phyloP scores from a whole-genome alignment of 306 rosid genomes.

The Vachellia collinsii region DNA sequence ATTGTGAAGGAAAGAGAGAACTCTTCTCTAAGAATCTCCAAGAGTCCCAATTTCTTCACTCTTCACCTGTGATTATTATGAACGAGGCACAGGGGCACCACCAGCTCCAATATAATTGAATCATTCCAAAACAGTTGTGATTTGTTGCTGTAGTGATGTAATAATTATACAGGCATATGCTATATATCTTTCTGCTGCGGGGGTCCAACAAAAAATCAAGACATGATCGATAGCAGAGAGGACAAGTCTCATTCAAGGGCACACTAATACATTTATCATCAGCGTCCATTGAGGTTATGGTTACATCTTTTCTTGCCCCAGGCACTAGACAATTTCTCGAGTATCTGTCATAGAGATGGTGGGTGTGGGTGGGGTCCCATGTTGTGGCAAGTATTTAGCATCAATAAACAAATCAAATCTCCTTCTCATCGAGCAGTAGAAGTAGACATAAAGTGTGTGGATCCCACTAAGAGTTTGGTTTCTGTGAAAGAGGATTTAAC shows the following conservation, averaged over 20 bases:
- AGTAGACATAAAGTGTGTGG: background rate
- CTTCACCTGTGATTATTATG: no score
- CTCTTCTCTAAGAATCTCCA: no score
- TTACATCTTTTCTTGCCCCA: constrained; percentile 29
- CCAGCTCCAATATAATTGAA: no score
- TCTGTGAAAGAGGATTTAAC: no score
- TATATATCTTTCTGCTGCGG: no score
- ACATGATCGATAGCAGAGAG: constrained; percentile 1
- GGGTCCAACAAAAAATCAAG: constrained; percentile 29
- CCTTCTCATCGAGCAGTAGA: background rate
- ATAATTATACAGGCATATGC: no score
- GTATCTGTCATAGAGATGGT: background rate
- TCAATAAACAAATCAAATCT: background rate
- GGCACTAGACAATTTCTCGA: no score
- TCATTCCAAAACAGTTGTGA: no score
- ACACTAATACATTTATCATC: background rate
- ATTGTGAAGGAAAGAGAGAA: no score
- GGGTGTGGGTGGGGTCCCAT: constrained; percentile 42
- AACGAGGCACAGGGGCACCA: no score
- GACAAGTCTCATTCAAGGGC: constrained; percentile 35
- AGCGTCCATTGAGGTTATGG: constrained; percentile 29
- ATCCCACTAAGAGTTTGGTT: background rate
- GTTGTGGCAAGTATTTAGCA: constrained; percentile 49
- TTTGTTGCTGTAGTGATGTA: no score
- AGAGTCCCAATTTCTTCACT: no score